Conservation (phyloP, 805 yeast genomes). For the Candida corydali region DNA sequence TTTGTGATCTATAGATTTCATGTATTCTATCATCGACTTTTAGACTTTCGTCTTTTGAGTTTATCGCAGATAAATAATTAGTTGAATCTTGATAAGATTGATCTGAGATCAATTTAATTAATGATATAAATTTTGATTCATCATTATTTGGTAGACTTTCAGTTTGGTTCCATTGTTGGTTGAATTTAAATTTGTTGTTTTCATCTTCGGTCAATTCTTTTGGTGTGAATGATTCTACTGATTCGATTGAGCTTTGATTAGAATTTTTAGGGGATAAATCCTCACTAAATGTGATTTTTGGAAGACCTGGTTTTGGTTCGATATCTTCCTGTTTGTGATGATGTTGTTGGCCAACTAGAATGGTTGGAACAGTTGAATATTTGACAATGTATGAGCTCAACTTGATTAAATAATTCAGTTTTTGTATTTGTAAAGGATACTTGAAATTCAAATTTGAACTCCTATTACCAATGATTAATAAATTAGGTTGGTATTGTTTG, state of each 20-base stretch:
- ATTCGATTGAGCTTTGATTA: constrained; percentile 6
- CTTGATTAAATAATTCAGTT: constrained; percentile 25
- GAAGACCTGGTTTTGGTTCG: neutral
- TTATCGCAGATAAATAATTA: constrained; percentile 19
- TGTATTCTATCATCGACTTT: constrained; percentile 30
- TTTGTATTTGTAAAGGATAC: constrained; percentile 30
- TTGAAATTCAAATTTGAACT: constrained; percentile 40
- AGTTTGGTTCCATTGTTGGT: neutral
- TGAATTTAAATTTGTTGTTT: neutral
- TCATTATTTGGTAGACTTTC: constrained; percentile 1
- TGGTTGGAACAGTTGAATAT: constrained; percentile 36
- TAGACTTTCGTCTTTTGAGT: constrained; percentile 17
- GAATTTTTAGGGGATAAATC: neutral
- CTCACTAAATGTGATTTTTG: constrained; percentile 3
- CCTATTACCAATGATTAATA: constrained; percentile 34
- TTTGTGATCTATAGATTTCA: constrained; percentile 28
- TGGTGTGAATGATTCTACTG: constrained; percentile 7
- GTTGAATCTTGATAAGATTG: constrained; percentile 24
- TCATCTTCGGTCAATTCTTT: constrained; percentile 5
- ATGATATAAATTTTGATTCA: constrained; percentile 6
- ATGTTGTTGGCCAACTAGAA: constrained; percentile 24
- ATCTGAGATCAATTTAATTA: constrained; percentile 13
- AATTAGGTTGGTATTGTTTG: constrained; percentile 38
- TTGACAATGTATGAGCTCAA: constrained; percentile 35
- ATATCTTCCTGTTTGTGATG: neutral